Percentiles rank a stretch among this genome's conserved stretches.
Evolutionary conservation across 768 basidiomycete genomes (phyloP).

Genomic region (Omphalotus guepiniiformis): DNA sequence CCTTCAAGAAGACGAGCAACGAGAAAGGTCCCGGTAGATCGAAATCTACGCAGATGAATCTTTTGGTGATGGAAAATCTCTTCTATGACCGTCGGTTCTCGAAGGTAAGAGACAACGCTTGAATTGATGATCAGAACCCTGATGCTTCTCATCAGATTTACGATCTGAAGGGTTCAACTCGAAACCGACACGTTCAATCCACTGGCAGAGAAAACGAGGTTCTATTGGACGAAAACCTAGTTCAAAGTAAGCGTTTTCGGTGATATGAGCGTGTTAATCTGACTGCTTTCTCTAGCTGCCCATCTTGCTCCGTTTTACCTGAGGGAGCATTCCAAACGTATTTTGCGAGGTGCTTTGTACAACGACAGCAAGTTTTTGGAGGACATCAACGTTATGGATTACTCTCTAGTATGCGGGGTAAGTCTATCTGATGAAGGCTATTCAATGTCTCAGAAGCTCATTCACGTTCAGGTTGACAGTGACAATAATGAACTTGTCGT

Average conservation of each 20-base stretch:
- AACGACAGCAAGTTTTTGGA: slow-evolving; percentile 96
- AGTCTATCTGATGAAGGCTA: slow-evolving; percentile 7
- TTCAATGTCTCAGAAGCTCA: not conserved
- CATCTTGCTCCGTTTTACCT: slow-evolving; percentile 89
- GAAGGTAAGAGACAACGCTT: slow-evolving; percentile 46
- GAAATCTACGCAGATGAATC: slow-evolving; percentile 88
- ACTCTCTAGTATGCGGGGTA: slow-evolving; percentile 87
- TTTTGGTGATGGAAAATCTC: slow-evolving; percentile 96
- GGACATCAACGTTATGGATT: slow-evolving; percentile 96
- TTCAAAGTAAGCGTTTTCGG: slow-evolving; percentile 62
- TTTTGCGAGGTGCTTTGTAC: slow-evolving; percentile 83
- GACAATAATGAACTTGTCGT: slow-evolving; percentile 87
- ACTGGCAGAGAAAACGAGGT: slow-evolving; percentile 93
- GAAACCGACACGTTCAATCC: slow-evolving; percentile 89
- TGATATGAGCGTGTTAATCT: slow-evolving; percentile 1
- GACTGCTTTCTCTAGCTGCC: slow-evolving; percentile 47
- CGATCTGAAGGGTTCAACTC: slow-evolving; percentile 93
- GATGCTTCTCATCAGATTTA: slow-evolving; percentile 60
- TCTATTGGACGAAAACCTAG: slow-evolving; percentile 92
- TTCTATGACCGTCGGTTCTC: slow-evolving; percentile 91
- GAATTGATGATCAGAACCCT: not conserved
- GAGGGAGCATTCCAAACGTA: slow-evolving; percentile 94
- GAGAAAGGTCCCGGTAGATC: slow-evolving; percentile 62
- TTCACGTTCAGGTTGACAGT: slow-evolving; percentile 62
- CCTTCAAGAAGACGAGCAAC: slow-evolving; percentile 76